phyloP scores from a whole-genome alignment of 495 filamentous ascomycete genomes.

The Penicillium lividum region DNA sequence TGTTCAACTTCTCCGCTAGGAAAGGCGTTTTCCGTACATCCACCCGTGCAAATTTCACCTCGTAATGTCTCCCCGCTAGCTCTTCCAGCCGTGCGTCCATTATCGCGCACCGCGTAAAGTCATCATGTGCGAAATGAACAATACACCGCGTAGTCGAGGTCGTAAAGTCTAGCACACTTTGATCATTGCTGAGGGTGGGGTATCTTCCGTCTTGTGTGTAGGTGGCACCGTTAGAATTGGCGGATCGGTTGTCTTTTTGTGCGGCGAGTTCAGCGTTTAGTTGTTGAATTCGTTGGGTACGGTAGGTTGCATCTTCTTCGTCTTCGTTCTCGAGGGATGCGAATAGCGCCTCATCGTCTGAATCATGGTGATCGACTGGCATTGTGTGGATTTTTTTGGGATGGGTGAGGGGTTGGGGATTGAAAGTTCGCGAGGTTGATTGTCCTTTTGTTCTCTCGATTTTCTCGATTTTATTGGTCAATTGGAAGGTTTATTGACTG shows the following conservation, averaged over 20 bases:
- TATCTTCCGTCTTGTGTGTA: constrained; percentile 49
- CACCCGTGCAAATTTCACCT: constrained; percentile 67
- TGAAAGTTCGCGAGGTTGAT: background rate
- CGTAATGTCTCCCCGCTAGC: constrained; percentile 64
- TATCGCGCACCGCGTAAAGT: constrained; percentile 70
- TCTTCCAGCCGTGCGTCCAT: constrained; percentile 66
- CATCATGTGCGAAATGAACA: constrained; percentile 74
- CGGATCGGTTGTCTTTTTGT: constrained; percentile 37
- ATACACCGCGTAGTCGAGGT: constrained; percentile 64
- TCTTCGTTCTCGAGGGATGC: constrained; percentile 66
- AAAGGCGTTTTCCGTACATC: constrained; percentile 75
- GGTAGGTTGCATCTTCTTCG: constrained; percentile 56
- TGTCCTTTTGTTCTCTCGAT: background rate
- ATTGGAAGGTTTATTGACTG: background rate
- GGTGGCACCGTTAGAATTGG: constrained; percentile 27
- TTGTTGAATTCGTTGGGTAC: constrained; percentile 70
- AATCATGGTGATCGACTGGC: constrained; percentile 18
- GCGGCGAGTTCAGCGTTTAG: constrained; percentile 63
- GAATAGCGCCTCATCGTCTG: constrained; percentile 74
- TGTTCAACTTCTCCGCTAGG: constrained; percentile 66
- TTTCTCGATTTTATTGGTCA: background rate
- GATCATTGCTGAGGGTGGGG: constrained; percentile 63
- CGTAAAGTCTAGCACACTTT: constrained; percentile 66
- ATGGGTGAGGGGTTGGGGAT: background rate
- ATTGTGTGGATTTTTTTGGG: background rate